A percentile compares a stretch with the other conserved stretches of the same genome.
Conservation (phyloP, 495 filamentous ascomycete species). For the Pyronema domesticum region DNA sequence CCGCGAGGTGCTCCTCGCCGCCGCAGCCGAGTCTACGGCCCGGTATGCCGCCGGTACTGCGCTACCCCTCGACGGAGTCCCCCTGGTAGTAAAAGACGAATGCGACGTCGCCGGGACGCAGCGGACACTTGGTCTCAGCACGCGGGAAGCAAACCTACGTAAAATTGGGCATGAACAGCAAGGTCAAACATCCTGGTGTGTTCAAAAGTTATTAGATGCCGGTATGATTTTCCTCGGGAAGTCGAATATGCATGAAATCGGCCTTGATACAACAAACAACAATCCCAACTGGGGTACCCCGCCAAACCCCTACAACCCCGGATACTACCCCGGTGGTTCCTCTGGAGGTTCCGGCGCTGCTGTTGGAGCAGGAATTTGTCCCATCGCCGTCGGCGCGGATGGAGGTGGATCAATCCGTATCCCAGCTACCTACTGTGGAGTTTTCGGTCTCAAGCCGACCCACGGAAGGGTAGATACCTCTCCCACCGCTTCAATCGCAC, state of each 20-base stretch:
- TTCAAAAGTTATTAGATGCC: slow-evolving; percentile 53
- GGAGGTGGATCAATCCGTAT: slow-evolving; percentile 75
- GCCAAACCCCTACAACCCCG: slow-evolving; percentile 58
- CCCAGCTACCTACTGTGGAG: slow-evolving; percentile 64
- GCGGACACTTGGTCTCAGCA: slow-evolving; percentile 40
- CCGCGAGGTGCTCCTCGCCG: slow-evolving; percentile 40
- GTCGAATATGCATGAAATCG: slow-evolving; percentile 82
- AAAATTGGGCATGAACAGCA: slow-evolving; percentile 34
- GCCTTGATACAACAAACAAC: slow-evolving; percentile 67
- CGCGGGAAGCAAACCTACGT: slow-evolving; percentile 27
- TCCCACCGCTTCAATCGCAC: slow-evolving; percentile 43
- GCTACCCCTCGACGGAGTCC: slow-evolving; percentile 64
- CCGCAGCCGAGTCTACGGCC: slow-evolving; percentile 36
- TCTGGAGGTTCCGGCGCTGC: slow-evolving; percentile 72
- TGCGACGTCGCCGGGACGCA: slow-evolving; percentile 56
- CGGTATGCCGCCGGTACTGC: slow-evolving; percentile 43
- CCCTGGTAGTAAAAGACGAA: slow-evolving; percentile 79
- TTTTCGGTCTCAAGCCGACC: slow-evolving; percentile 74
- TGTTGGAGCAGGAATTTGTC: slow-evolving; percentile 56
- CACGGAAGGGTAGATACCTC: slow-evolving; percentile 53
- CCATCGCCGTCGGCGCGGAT: slow-evolving; percentile 69
- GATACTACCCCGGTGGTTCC: slow-evolving; percentile 77
- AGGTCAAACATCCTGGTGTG: slow-evolving; percentile 50
- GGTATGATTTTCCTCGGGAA: slow-evolving; percentile 76
- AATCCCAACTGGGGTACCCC: slow-evolving; percentile 69